Conservation (phyloP, 352 stramenopile species). For the Phytophthora pseudosyringae region DNA sequence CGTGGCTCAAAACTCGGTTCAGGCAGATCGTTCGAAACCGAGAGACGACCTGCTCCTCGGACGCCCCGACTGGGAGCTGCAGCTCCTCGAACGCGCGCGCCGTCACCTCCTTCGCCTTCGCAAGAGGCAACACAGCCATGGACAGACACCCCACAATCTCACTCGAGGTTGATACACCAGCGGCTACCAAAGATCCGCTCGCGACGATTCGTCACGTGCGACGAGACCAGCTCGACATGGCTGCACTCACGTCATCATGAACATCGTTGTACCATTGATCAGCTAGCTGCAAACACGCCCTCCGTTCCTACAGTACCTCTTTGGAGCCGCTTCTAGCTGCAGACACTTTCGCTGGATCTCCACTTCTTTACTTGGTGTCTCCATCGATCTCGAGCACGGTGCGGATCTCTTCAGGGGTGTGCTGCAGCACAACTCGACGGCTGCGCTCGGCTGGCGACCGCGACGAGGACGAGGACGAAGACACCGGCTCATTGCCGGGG, state of each 20-base stretch:
- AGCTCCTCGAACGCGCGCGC: conserved; percentile 64
- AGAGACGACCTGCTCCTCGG: conserved; percentile 53
- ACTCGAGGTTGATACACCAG: not conserved
- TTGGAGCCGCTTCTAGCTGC: not conserved
- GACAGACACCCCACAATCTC: not conserved
- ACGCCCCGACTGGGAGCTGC: conserved; percentile 53
- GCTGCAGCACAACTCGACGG: conserved; percentile 47
- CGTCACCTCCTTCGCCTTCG: conserved; percentile 44
- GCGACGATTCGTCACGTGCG: conserved; percentile 23
- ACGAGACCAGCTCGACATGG: conserved; percentile 10
- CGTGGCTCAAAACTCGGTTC: conserved; percentile 37
- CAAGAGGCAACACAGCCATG: conserved; percentile 27
- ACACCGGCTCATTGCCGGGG: conserved; percentile 21
- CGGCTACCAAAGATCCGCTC: conserved; percentile 17
- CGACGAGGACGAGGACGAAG: conserved; percentile 20
- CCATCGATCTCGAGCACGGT: conserved; percentile 70
- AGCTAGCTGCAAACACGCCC: not conserved
- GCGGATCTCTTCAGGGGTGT: conserved; percentile 66
- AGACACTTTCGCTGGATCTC: not conserved
- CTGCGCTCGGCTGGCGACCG: conserved; percentile 17
- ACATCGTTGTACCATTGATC: not conserved
- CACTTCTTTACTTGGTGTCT: conserved; percentile 22
- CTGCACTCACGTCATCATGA: conserved; percentile 15
- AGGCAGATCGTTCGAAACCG: conserved; percentile 61
- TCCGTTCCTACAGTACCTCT: not conserved